These are phyloP conservation scores for Aspergillus uvarum DNA, from an alignment of 2,329 filamentous ascomycete genomes.

Conservation along the genomic window DNA sequence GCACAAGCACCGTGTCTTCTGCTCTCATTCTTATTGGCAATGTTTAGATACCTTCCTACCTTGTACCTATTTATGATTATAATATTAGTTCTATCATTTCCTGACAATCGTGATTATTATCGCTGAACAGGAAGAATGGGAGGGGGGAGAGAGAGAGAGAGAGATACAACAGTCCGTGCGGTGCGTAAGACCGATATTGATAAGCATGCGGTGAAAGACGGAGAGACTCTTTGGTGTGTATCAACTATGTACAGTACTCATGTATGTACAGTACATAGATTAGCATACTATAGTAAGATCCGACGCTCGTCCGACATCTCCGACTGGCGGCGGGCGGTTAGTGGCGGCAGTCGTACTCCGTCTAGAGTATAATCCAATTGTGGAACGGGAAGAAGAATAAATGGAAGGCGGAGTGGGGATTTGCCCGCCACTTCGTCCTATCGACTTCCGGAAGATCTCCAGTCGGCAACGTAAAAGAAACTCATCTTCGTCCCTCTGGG, in stretches of 20 bases:
- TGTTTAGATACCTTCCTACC: not conserved
- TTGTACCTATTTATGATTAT: not conserved
- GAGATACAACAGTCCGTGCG: too few relatives aligned
- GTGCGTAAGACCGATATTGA: too few relatives aligned
- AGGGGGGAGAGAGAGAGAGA: too few relatives aligned
- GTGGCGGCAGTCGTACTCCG: conserved; percentile 5
- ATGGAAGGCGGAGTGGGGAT: conserved; percentile 18
- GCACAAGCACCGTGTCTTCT: not conserved
- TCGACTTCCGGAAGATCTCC: conserved; percentile 16
- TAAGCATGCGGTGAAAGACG: too few relatives aligned
- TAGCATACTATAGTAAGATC: not conserved
- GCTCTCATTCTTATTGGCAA: not conserved
- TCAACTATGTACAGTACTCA: too few relatives aligned
- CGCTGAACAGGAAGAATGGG: too few relatives aligned
- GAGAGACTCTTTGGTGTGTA: too few relatives aligned
- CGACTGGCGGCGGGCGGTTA: conserved; percentile 3
- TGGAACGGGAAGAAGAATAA: too few relatives aligned
- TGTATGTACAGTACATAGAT: too few relatives aligned
- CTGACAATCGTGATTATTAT: too few relatives aligned
- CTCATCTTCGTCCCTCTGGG: conserved; percentile 12
- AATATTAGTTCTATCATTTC: not conserved
- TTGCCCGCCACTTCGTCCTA: conserved; percentile 19
- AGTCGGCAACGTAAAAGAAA: conserved; percentile 32
- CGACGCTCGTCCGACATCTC: not conserved
- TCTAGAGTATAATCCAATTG: too few relatives aligned